Conservation (phyloP, 352 stramenopile species). For the Achlya hypogyna region DNA sequence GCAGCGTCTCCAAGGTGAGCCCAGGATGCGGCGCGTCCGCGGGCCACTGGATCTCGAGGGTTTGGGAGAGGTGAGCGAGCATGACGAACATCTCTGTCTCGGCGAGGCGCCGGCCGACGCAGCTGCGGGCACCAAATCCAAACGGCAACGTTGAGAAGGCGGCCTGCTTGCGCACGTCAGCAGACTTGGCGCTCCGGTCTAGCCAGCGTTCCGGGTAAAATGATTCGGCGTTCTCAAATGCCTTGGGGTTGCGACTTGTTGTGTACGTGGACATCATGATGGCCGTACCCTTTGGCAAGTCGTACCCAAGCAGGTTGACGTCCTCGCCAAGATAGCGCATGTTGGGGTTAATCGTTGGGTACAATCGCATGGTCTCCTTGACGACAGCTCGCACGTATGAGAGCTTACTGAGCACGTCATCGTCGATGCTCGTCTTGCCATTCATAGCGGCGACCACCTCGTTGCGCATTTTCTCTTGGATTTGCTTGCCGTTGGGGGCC, state of each 20-base stretch:
- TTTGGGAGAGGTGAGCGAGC: background rate
- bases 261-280: background rate
- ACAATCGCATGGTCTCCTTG: slow-evolving; percentile 1
- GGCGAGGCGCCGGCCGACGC: background rate
- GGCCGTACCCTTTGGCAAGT: background rate
- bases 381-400: background rate
- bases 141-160: background rate
- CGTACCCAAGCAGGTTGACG: background rate
- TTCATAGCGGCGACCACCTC: background rate
- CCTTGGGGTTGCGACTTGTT: background rate
- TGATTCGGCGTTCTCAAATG: background rate
- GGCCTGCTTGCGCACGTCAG: background rate
- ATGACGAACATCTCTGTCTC: background rate
- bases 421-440: background rate
- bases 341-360: background rate
- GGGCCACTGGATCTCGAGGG: background rate
- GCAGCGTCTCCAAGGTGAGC: background rate
- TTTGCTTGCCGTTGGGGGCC: background rate
- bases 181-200: background rate
- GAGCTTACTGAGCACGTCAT: background rate
- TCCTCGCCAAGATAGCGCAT: background rate
- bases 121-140: background rate
- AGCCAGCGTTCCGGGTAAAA: background rate
- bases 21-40: background rate
- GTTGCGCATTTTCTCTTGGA: background rate